These are phyloP conservation scores for Fusarium sp. DNA, from an alignment of 2,329 filamentous ascomycete species.

Conservation along the genomic window DNA sequence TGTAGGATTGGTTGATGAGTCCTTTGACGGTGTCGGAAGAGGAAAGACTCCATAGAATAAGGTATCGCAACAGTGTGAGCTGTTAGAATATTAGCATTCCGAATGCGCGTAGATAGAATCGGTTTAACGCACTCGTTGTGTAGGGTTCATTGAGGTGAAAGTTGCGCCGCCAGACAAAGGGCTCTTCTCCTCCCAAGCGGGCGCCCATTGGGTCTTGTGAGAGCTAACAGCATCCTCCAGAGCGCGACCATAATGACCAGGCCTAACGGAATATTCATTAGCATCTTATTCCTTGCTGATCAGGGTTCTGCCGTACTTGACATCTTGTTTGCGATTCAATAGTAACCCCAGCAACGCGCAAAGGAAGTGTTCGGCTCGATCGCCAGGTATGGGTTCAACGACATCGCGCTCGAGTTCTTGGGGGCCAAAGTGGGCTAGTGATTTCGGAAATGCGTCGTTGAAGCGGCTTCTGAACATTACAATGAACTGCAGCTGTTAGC, in stretches of 20 bases:
- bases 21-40: constrained; percentile 85
- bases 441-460: constrained; percentile 87
- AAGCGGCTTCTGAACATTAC: constrained; percentile 98
- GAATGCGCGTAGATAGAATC: background rate
- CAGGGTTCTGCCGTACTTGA: constrained; percentile 77
- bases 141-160: constrained; percentile 84
- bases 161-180: constrained; percentile 82
- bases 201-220: constrained; percentile 89
- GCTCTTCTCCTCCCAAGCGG: constrained; percentile 83
- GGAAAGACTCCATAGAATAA: constrained; percentile 88
- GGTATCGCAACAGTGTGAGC: constrained; percentile 84
- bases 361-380: constrained; percentile 86
- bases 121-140: constrained; percentile 74
- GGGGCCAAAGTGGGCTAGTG: constrained; percentile 87
- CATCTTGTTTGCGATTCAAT: constrained; percentile 97
- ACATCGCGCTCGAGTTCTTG: constrained; percentile 94
- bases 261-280: constrained; percentile 62
- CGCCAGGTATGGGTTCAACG: constrained; percentile 79
- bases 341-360: constrained; percentile 90
- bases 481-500: constrained; percentile 77
- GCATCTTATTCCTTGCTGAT: constrained; percentile 1
- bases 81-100: constrained; percentile 52
- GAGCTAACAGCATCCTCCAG: constrained; percentile 91
- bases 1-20: constrained; percentile 88
- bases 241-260: constrained; percentile 91